Evolutionary conservation across 768 basidiomycete genomes (phyloP).

Genomic region (Cyclocybe cylindracea): DNA sequence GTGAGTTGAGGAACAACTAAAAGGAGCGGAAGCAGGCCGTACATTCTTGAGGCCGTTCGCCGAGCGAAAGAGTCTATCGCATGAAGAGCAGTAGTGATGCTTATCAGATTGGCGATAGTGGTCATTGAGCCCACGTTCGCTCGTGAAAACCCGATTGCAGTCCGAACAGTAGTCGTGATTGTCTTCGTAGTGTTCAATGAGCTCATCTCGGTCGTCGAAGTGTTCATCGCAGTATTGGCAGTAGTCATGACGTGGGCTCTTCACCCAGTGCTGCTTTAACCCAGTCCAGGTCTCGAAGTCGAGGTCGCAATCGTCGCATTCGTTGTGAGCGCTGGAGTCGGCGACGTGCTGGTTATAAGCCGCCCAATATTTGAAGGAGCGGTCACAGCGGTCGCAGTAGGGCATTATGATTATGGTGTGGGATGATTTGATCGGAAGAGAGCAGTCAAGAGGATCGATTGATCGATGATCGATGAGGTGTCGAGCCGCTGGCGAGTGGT

Average conservation of each 20-base stretch:
- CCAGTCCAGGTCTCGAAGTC: conserved; percentile 43
- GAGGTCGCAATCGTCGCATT: conserved; percentile 44
- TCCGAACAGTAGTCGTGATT: conserved; percentile 42
- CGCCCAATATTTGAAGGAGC: conserved; percentile 27
- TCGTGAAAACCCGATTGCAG: conserved; percentile 45
- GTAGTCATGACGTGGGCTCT: conserved; percentile 49
- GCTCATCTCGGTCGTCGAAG: conserved; percentile 31
- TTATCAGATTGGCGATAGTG: conserved; percentile 46
- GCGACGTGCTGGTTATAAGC: conserved; percentile 36
- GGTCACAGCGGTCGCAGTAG: conserved; percentile 34
- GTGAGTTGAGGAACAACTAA: not conserved
- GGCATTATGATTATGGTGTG: not conserved
- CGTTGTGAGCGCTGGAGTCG: conserved; percentile 39
- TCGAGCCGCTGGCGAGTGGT: too few species aligned
- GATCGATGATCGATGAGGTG: too few species aligned
- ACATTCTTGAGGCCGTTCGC: conserved; percentile 25
- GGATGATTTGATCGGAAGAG: too few species aligned
- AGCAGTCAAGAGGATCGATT: too few species aligned
- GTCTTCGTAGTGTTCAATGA: conserved; percentile 41
- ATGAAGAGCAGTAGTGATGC: conserved; percentile 46
- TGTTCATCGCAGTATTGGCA: conserved; percentile 53
- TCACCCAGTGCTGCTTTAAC: conserved; percentile 52
- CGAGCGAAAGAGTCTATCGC: conserved; percentile 43
- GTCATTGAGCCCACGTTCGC: conserved; percentile 39
- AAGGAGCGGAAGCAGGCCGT: not conserved